Evolutionary conservation across 2,329 filamentous ascomycete species (phyloP).

Genomic region (Microdochium trichocladiopsis): DNA sequence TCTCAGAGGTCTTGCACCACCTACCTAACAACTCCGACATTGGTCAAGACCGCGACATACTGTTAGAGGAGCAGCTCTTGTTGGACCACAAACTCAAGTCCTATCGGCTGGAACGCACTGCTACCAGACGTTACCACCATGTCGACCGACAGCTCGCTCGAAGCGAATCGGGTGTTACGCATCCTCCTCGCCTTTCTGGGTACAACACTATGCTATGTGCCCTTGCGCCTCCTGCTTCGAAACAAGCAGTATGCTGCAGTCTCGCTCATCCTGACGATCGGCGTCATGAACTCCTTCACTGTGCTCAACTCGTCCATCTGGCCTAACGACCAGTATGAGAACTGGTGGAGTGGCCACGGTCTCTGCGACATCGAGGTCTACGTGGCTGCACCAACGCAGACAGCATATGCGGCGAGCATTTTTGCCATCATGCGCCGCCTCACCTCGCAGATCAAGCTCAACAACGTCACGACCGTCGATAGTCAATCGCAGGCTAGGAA

Average conservation of each 20-base stretch:
- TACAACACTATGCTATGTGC: constrained; percentile 40
- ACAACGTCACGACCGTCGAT: constrained; percentile 22
- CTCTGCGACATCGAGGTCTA: constrained; percentile 46
- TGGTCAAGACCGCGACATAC: too few species aligned
- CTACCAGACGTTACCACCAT: neutral
- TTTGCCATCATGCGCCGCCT: constrained; percentile 49
- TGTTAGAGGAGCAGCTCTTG: too few species aligned
- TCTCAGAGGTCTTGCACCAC: too few species aligned
- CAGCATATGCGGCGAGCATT: constrained; percentile 41
- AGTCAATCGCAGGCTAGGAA: neutral
- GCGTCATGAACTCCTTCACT: constrained; percentile 39
- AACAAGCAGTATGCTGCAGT: constrained; percentile 48
- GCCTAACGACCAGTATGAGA: constrained; percentile 39
- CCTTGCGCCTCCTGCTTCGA: constrained; percentile 40
- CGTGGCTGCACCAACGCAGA: constrained; percentile 24
- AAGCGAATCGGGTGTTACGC: constrained; percentile 40
- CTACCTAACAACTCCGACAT: too few species aligned
- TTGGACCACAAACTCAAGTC: too few species aligned
- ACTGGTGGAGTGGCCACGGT: constrained; percentile 44
- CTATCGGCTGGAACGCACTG: too few species aligned
- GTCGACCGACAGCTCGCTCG: constrained; percentile 14
- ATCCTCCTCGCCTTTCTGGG: constrained; percentile 37
- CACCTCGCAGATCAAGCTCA: constrained; percentile 38
- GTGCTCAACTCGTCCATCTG: constrained; percentile 45
- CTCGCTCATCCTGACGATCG: constrained; percentile 38